These are phyloP conservation scores for Fistulifera solaris DNA, from an alignment of 108 stramenopile species.

Conservation along the genomic window DNA sequence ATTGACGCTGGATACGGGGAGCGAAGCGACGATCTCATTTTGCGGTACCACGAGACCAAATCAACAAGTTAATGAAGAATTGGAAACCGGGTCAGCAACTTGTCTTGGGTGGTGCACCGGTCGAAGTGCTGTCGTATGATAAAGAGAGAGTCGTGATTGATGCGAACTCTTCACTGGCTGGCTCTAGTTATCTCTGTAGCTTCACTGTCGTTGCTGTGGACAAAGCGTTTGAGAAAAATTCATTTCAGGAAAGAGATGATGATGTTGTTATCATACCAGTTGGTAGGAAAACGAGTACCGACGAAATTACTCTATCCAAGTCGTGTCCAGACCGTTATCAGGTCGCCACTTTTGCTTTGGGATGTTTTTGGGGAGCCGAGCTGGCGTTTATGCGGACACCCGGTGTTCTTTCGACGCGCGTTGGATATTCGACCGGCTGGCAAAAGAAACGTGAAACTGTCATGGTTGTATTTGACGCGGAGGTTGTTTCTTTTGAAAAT, in stretches of 20 bases:
- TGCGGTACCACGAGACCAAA: constrained; percentile 24
- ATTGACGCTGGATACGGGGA: constrained; percentile 68
- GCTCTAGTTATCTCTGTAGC: constrained; percentile 38
- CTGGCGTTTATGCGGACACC: constrained; percentile 72
- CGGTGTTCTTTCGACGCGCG: constrained; percentile 70
- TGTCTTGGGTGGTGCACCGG: constrained; percentile 8
- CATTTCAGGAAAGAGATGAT: neutral
- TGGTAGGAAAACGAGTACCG: too few relatives aligned
- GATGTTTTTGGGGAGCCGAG: constrained; percentile 86
- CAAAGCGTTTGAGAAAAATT: constrained; percentile 14
- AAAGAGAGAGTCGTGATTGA: constrained; percentile 45
- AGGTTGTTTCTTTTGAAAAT: constrained; percentile 51
- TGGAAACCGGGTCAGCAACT: constrained; percentile 2
- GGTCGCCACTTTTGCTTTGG: constrained; percentile 67
- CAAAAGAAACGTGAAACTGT: constrained; percentile 91
- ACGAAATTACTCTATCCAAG: neutral
- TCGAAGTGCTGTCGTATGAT: constrained; percentile 24
- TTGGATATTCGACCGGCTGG: constrained; percentile 78
- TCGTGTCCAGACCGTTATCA: constrained; percentile 15
- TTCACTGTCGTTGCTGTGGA: constrained; percentile 41
- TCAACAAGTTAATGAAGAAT: constrained; percentile 4
- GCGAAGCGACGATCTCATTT: constrained; percentile 37
- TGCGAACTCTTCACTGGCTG: constrained; percentile 73
- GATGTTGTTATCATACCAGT: too few relatives aligned
- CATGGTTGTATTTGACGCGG: constrained; percentile 72